Evolutionary conservation across 805 yeast genomes (phyloP).

Genomic region (Kockiozyma suomiensis): DNA sequence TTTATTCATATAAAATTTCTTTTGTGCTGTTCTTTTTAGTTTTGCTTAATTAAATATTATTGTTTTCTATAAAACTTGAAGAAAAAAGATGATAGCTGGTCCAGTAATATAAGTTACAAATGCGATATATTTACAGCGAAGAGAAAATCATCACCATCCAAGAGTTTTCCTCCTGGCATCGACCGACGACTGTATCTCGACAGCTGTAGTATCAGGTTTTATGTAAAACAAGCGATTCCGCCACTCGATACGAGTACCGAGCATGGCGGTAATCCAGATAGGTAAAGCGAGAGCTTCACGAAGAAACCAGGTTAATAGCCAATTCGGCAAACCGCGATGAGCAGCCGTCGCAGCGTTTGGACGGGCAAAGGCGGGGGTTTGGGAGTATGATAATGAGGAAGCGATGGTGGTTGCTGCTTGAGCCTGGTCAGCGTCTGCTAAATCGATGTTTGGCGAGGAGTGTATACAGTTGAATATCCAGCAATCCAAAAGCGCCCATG

Average conservation of each 20-base stretch:
- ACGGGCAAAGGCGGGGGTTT: slow-evolving; percentile 38
- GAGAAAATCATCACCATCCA: not conserved
- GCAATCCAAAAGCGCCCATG: slow-evolving; percentile 71
- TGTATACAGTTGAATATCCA: slow-evolving; percentile 55
- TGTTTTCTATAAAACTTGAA: too few species aligned
- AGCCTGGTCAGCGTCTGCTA: slow-evolving; percentile 29
- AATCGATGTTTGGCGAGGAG: slow-evolving; percentile 37
- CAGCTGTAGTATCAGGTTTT: slow-evolving; percentile 74
- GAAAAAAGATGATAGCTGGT: too few species aligned
- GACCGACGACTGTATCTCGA: slow-evolving; percentile 46
- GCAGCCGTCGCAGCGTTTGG: slow-evolving; percentile 36
- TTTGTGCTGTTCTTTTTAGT: too few species aligned
- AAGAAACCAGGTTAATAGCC: slow-evolving; percentile 60
- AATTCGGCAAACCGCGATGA: slow-evolving; percentile 35
- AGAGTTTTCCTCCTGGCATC: not conserved
- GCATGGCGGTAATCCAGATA: slow-evolving; percentile 78
- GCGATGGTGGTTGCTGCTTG: slow-evolving; percentile 14
- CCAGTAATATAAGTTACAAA: too few species aligned
- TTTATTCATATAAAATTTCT: not conserved
- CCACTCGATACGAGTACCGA: slow-evolving; percentile 67
- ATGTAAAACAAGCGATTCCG: slow-evolving; percentile 76
- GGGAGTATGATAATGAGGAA: not conserved
- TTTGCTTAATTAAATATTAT: not conserved
- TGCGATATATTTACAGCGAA: too few species aligned
- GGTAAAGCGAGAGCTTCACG: slow-evolving; percentile 80